A percentile compares a stretch with the other conserved stretches of the same genome.
phyloP scores from a whole-genome alignment of 2,329 filamentous ascomycete genomes.

The Cladophialophora psammophila region DNA sequence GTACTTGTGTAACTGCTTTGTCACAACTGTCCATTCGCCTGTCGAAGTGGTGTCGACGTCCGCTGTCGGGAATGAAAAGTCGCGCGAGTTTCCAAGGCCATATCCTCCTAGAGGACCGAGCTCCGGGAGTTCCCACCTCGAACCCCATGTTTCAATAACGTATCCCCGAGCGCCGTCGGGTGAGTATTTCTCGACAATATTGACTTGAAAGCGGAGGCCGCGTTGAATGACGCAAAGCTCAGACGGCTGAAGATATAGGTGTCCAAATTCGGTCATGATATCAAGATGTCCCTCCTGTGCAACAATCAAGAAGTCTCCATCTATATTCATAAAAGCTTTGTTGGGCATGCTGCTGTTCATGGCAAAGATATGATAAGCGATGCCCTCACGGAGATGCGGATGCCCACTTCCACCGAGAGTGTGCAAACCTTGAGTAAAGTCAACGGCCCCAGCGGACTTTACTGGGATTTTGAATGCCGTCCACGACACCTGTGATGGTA shows the following conservation, averaged over 20 bases:
- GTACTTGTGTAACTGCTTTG: background rate
- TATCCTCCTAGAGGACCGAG: constrained; percentile 76
- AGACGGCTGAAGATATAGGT: constrained; percentile 68
- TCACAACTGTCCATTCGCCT: constrained; percentile 57
- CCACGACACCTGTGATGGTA: constrained; percentile 65
- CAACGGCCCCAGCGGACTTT: constrained; percentile 53
- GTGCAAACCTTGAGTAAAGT: constrained; percentile 64
- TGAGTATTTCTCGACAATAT: constrained; percentile 44
- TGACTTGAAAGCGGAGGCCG: constrained; percentile 68
- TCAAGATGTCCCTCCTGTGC: constrained; percentile 70
- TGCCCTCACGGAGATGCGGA: constrained; percentile 62
- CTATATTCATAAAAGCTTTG: constrained; percentile 66
- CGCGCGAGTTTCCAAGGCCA: constrained; percentile 73
- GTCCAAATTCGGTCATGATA: constrained; percentile 73
- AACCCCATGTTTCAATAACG: constrained; percentile 46
- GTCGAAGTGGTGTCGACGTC: constrained; percentile 61
- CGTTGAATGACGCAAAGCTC: constrained; percentile 71
- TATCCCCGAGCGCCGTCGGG: constrained; percentile 68
- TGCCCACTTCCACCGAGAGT: constrained; percentile 65
- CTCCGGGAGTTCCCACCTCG: constrained; percentile 62
- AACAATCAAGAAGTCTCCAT: constrained; percentile 72
- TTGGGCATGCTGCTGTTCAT: constrained; percentile 64
- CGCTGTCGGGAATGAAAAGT: constrained; percentile 77
- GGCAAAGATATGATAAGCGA: constrained; percentile 64
- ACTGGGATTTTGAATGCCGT: constrained; percentile 62